These are phyloP conservation scores for Neckera pumila DNA, from an alignment of 225 moss, liverwort and hornwort species.

Conservation along the genomic window DNA sequence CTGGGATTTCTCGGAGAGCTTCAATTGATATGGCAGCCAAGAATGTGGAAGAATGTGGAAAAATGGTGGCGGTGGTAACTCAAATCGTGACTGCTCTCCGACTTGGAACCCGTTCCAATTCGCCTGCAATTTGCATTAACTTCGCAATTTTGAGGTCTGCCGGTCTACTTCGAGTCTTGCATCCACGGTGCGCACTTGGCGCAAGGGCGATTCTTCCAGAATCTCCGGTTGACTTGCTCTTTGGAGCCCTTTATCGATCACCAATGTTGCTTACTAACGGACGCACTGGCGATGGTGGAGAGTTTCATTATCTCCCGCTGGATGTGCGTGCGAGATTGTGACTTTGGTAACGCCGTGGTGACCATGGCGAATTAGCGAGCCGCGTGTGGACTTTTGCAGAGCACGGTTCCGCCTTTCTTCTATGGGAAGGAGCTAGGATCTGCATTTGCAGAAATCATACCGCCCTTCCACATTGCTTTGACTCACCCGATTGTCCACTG, in stretches of 20 bases:
- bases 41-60: not conserved
- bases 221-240: not conserved
- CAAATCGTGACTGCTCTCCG: not conserved
- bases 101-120: no score
- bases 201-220: not conserved
- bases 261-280: not conserved
- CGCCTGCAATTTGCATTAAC: not conserved
- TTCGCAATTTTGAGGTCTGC: not conserved
- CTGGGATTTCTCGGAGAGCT: no score
- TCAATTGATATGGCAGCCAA: not conserved
- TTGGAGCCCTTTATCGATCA: not conserved
- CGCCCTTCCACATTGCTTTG: not conserved
- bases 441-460: not conserved
- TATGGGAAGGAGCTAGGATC: no score
- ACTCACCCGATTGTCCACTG: not conserved
- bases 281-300: not conserved
- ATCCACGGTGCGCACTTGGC: not conserved
- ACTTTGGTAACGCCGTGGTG: not conserved
- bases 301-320: not conserved
- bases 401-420: not conserved
- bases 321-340: not conserved
- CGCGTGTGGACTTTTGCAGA: not conserved
- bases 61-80: not conserved
- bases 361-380: not conserved
- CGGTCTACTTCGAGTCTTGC: no score